Base-by-base conservation (phyloP, 179 eudicot species). In the Actinidia polygama region DNA sequence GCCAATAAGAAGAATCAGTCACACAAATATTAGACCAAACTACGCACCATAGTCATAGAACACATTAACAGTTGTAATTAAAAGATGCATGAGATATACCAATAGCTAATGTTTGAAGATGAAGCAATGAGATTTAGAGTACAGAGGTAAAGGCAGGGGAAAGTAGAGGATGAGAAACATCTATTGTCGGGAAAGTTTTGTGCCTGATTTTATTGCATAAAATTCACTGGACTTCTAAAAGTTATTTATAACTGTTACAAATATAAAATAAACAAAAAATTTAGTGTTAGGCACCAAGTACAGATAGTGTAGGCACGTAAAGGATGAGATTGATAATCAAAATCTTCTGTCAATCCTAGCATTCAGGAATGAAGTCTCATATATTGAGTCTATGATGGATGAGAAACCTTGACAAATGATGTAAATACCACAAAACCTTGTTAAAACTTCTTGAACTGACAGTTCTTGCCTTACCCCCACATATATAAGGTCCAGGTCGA, bases 401-500 rank as follows among this genome's bases (percentile, higher is more conserved):
- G 36, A 11, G 21, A 40, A 68, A 79, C 51, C 73, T 51, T 67
- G 64, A 78, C 57, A 78, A 78, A 62, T 51, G 15, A 16, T 68
- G 47, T 6, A 68, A 79, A 30, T 53, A 67, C 23, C 63, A 66
- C 47, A 68, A 50, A 79, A 70, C 47, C 67, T 10, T 24, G 7
- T 69, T 23, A n/a, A 64, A 76, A 50, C 55, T 67, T 50, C 15
- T 46, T 55, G 7, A 68, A 55, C 69, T 54, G 70, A 57, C 4
- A 73, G 21, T 67, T 54, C n/a, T 26, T 49, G 55, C 69, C 85
- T 80, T 61, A 94, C 99, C 99, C 87, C 80, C 98, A 89, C 99
- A 96, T 69, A 94, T 94, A 85, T 96, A 96, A 50, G 99, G 99
- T 86, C 99, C 99, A 85, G 96, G 83, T 81, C 99, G 95, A 85